Evolutionary conservation across 805 yeast species (phyloP).

Genomic region (Starmerella apis): DNA sequence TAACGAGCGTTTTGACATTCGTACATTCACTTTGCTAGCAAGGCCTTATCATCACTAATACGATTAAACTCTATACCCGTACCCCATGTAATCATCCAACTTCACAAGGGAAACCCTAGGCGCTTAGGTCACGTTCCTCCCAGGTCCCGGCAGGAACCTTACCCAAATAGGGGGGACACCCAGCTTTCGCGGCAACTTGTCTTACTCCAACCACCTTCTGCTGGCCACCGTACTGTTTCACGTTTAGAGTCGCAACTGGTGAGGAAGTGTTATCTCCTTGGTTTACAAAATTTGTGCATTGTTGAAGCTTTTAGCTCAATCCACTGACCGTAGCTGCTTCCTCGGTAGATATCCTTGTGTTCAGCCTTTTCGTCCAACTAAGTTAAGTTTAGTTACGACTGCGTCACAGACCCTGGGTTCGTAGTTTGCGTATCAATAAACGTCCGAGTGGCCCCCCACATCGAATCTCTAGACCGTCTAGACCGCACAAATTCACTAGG

Average conservation of each 20-base stretch:
- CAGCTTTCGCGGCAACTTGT: conserved; percentile 5
- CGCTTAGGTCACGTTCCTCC: neutral
- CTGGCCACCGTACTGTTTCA: neutral
- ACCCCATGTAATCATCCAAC: neutral
- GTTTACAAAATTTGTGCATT: neutral
- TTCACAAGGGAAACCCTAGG: neutral
- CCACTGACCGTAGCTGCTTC: neutral
- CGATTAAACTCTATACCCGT: neutral
- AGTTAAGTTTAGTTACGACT: conserved; percentile 6
- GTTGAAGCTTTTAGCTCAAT: neutral
- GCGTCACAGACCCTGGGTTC: neutral
- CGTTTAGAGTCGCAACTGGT: neutral
- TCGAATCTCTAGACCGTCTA: neutral
- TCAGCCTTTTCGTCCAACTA: neutral
- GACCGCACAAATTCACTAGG: neutral
- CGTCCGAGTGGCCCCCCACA: neutral
- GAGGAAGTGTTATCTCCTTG: neutral
- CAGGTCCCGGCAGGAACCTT: conserved; percentile 1
- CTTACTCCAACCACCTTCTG: neutral
- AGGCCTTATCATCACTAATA: neutral
- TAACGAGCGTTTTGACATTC: too few relatives aligned
- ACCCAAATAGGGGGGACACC: conserved; percentile 7
- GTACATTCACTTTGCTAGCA: neutral
- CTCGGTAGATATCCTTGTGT: neutral
- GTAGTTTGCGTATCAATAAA: neutral